Evolutionary conservation across 1,139 yeast genomes (phyloP).

Genomic region (Yamadazyma sp.): DNA sequence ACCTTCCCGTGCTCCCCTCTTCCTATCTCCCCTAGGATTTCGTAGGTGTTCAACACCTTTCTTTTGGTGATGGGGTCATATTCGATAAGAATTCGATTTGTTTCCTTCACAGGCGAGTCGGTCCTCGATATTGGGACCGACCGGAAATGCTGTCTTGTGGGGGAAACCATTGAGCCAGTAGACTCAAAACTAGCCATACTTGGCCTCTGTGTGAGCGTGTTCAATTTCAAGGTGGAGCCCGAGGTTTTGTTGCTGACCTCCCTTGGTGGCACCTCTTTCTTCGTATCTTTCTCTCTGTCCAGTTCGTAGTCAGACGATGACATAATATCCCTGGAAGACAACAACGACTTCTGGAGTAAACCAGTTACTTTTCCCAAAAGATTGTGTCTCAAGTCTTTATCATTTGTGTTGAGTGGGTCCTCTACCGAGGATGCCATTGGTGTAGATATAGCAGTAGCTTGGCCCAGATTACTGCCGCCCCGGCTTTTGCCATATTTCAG

Average conservation of each 20-base stretch:
- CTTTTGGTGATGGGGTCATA: conserved; percentile 87
- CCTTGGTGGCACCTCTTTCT: conserved; percentile 2
- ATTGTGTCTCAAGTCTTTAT: conserved; percentile 22
- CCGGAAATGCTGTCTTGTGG: background rate
- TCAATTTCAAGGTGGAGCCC: conserved; percentile 11
- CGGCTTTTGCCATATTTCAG: background rate
- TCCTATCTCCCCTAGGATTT: conserved; percentile 84
- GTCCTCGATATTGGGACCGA: conserved; percentile 13
- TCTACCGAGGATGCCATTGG: conserved; percentile 1
- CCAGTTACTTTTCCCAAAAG: conserved; percentile 36
- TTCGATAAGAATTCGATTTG: conserved; percentile 75
- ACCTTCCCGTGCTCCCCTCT: conserved; percentile 98
- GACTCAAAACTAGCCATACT: background rate
- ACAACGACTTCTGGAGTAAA: conserved; percentile 25
- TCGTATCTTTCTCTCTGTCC: conserved; percentile 8
- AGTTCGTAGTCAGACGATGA: conserved; percentile 10
- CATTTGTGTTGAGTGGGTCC: background rate
- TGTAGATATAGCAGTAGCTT: background rate
- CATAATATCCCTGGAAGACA: conserved; percentile 13
- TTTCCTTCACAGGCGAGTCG: conserved; percentile 65
- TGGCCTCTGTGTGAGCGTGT: background rate
- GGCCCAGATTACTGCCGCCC: background rate
- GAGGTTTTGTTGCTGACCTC: conserved; percentile 11
- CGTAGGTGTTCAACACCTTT: conserved; percentile 86
- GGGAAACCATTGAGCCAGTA: background rate